These are phyloP conservation scores for Cytospora mali DNA, from an alignment of 2,329 filamentous ascomycete species.

Conservation along the genomic window DNA sequence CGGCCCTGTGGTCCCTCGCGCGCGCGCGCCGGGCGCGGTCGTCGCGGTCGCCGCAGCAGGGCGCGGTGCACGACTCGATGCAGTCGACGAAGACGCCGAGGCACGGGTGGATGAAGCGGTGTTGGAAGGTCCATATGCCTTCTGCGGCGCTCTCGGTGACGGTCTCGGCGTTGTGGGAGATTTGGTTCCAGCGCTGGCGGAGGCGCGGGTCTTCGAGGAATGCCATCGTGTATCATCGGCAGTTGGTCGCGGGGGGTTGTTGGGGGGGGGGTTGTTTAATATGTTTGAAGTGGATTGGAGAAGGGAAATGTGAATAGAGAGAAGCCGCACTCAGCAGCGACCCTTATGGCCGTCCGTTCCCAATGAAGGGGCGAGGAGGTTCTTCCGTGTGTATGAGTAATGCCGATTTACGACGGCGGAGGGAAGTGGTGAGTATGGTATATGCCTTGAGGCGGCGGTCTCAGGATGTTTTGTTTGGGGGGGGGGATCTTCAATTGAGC, in stretches of 20 bases:
- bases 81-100: slow-evolving; percentile 67
- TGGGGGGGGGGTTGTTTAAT: not conserved
- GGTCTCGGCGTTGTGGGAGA: slow-evolving; percentile 86
- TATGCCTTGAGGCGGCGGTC: not conserved
- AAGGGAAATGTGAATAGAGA: not conserved
- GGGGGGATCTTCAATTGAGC: not conserved
- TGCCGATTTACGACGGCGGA: not conserved
- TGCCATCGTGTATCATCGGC: slow-evolving; percentile 47
- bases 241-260: not conserved
- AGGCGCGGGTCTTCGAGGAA: slow-evolving; percentile 82
- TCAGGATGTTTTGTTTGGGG: not conserved
- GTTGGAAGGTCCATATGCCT: slow-evolving; percentile 85
- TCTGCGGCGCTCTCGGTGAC: slow-evolving; percentile 92
- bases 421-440: not conserved
- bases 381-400: not conserved
- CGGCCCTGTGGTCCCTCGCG: slow-evolving; percentile 68
- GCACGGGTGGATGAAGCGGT: slow-evolving; percentile 83
- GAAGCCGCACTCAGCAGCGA: not conserved
- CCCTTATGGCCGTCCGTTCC: not conserved
- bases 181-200: slow-evolving; percentile 90
- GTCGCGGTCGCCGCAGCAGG: slow-evolving; percentile 72
- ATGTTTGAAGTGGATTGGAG: not conserved
- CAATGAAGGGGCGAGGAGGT: not conserved
- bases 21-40: slow-evolving; percentile 71
- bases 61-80: slow-evolving; percentile 71